Conservation (phyloP, 2,329 filamentous ascomycete species). For the Podosphaera fusca region DNA sequence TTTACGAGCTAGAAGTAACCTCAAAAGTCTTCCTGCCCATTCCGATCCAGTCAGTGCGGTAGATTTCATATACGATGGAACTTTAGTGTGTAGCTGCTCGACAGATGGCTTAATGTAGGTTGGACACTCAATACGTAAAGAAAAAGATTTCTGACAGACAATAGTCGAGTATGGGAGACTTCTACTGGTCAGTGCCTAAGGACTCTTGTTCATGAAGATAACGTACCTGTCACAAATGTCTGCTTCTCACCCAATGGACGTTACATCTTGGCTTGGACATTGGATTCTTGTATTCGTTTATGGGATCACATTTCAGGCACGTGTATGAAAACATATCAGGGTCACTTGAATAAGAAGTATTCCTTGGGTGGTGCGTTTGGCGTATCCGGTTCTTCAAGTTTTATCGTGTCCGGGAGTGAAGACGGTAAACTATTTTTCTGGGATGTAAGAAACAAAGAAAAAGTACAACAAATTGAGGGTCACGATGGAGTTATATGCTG, state of each 20-base stretch:
- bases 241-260: constrained; percentile 87
- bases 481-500: constrained; percentile 38
- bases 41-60: constrained; percentile 87
- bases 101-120: constrained; percentile 69
- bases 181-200: constrained; percentile 84
- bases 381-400: constrained; percentile 30
- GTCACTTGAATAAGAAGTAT: constrained; percentile 64
- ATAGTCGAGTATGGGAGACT: constrained; percentile 78
- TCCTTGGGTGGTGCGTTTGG: constrained; percentile 74
- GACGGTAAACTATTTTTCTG: constrained; percentile 69
- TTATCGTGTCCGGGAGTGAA: constrained; percentile 68
- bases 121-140: constrained; percentile 1
- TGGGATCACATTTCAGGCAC: constrained; percentile 89
- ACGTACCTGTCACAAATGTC: constrained; percentile 69
- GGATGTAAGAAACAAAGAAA: constrained; percentile 70
- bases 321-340: constrained; percentile 93
- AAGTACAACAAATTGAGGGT: constrained; percentile 44
- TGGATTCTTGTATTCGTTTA: constrained; percentile 72
- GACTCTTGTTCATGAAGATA: constrained; percentile 90
- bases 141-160: constrained; percentile 1
- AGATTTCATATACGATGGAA: constrained; percentile 81
- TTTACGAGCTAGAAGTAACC: constrained; percentile 62
- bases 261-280: constrained; percentile 73
- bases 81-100: constrained; percentile 73
- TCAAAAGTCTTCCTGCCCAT: constrained; percentile 81